Base-by-base conservation (phyloP, 2,329 filamentous ascomycete species). In the Metarhizium rileyi region DNA sequence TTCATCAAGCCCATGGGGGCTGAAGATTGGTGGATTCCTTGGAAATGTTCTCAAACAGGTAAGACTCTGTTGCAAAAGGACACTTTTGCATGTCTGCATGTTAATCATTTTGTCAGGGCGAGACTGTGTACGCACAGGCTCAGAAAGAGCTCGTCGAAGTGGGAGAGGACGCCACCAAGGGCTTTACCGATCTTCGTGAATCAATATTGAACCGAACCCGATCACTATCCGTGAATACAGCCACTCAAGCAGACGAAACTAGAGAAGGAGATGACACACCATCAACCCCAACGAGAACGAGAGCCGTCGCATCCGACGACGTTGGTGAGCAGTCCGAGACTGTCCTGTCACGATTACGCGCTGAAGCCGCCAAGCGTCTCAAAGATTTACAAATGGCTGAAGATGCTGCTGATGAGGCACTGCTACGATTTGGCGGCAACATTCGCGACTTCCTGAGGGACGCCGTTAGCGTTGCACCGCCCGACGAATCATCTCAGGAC, bases 11-110 rank as follows among this genome's bases (percentile, higher is more conserved):
- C 87, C 89, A 10, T 98, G 93, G 93, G 93, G 91, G 42, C 82
- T 86, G 22, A 83, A 80, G 58, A 81, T 98, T 28, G 91, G 93
- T 33, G 91, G 90, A 6, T 87, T 95, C 65, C 84, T 95, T 63
- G 87, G 87, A 44, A 91, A 78, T 60, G 90, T 95, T n/a, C 87
- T 90, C 63, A 95, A 95, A 70, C 90, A 95, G 81, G 85, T 87
- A 70, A 48, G 44, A 4, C 38, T 12, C 10, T 8, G 12, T 41
- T 40, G 10, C 6, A 20, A 6, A 20, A 18, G 6, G 5, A 18
- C 35, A 8, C 3, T n/a, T 20, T 5, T 7, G 18, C n/a, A 6
- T 38, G 5, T 6, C 14, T 12, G 10, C 18, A 9, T 30, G 18
- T 45, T 40, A 36, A 52, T 26, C 52, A 58, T 46, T 35, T 46